Evolutionary conservation across 495 filamentous ascomycete species (phyloP), one percentile per base, ranked within the genome.

Genomic region (Elasticomyces elasticus): DNA sequence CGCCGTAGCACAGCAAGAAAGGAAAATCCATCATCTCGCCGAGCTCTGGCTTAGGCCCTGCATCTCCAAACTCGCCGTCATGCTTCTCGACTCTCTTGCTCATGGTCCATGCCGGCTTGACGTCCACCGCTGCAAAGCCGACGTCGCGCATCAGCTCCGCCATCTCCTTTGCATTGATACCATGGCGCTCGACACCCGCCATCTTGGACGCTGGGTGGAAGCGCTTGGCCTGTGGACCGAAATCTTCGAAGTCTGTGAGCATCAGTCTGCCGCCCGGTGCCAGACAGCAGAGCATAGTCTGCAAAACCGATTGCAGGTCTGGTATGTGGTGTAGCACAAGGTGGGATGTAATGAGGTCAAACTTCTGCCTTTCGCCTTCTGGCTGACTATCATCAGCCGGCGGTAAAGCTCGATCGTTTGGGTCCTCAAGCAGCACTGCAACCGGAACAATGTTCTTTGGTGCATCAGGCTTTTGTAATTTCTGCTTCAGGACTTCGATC

Each of bases 201-300:
- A 77, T 67, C 64, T 75, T 78, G 1, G 54, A 46, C 56, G 67
- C 65, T 2, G 77, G 72, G 60, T 80, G 77, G 43, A 78, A 80
- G 50, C 59, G 61, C 25, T 70, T 59, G 15, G 76, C 76, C 33
- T 72, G 74, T 0, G 74, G 72, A 5, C 77, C 77, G 52, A 73
- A 77, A 43, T 80, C 71, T 60, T 80, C 76, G 62, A 76, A 80
- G 43, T 80, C 77, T n/a, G 77, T 79, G 52, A 79, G 55, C 45
- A 72, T 69, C 0, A 77, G 68, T 45, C 58, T 52, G 28, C 76
- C 65, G n/a, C 73, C 72, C 0, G 70, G 65, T 37, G 62, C 67
- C 12, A 80, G 57, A 28, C 68, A 72, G 10, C 67, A 72, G 23
- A 69, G 45, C 49, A 78, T 67, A 7, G 67, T 71, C 1, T 19